Conservation (phyloP, 1,284 basidiomycete genomes). For the Ustilago esculenta region DNA sequence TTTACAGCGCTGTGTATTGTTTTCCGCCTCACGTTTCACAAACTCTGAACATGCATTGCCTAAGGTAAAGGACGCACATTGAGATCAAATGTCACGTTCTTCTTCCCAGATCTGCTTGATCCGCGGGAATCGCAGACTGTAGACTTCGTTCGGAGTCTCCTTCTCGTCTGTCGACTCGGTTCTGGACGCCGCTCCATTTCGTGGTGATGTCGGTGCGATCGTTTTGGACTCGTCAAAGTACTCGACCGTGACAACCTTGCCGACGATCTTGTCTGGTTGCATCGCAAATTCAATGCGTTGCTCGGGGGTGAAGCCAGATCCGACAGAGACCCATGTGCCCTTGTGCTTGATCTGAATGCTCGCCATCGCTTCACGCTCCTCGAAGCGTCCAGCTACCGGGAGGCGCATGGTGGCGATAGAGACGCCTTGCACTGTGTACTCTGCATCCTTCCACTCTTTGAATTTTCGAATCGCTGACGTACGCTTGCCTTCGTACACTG, state of each 20-base stretch:
- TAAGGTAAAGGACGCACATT: too few relatives aligned
- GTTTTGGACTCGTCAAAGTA: conserved; percentile 46
- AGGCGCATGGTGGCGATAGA: conserved; percentile 47
- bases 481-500: conserved; percentile 51
- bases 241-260: conserved; percentile 52
- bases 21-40: too few relatives aligned
- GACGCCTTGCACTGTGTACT: conserved; percentile 44
- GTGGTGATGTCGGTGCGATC: not conserved
- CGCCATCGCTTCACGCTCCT: conserved; percentile 39
- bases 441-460: conserved; percentile 53
- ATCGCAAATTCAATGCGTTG: conserved; percentile 48
- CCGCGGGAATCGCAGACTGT: conserved; percentile 54
- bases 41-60: too few relatives aligned
- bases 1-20: too few relatives aligned
- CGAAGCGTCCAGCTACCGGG: conserved; percentile 41
- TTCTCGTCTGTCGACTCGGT: not conserved
- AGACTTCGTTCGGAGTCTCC: conserved; percentile 3
- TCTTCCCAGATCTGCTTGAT: conserved; percentile 51
- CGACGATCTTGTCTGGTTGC: conserved; percentile 40
- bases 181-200: not conserved
- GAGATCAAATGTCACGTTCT: conserved; percentile 28
- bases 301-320: conserved; percentile 48
- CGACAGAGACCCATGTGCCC: conserved; percentile 45
- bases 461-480: conserved; percentile 49
- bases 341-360: conserved; percentile 42